A percentile compares a stretch with the other conserved stretches of the same genome.
These are phyloP conservation scores for Bacterosira constricta DNA, from an alignment of 108 stramenopile species.

Conservation along the genomic window DNA sequence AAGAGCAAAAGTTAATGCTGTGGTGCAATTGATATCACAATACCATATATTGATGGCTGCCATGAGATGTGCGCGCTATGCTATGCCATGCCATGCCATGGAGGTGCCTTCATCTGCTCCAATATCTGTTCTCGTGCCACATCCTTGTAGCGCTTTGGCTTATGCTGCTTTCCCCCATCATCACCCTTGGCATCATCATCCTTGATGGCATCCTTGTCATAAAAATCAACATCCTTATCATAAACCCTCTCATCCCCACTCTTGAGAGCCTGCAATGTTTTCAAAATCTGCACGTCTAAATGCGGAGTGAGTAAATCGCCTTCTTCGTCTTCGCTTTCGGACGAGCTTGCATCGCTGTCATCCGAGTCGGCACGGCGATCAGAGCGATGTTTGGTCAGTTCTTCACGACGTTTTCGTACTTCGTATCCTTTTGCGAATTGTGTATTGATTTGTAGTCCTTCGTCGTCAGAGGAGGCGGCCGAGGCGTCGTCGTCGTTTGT, in stretches of 20 bases:
- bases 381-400: slow-evolving; percentile 46
- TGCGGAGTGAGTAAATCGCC: slow-evolving; percentile 69
- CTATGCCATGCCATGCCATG: slow-evolving; percentile 6
- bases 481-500: neutral
- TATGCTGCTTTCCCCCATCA: slow-evolving; percentile 20
- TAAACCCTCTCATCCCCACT: slow-evolving; percentile 80
- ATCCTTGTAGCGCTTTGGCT: slow-evolving; percentile 90
- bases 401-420: slow-evolving; percentile 72
- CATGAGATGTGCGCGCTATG: slow-evolving; percentile 46
- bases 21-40: slow-evolving; percentile 46
- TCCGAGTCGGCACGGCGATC: slow-evolving; percentile 37
- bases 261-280: slow-evolving; percentile 78
- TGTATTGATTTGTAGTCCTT: slow-evolving; percentile 54
- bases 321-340: slow-evolving; percentile 77
- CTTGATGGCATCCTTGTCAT: slow-evolving; percentile 42
- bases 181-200: slow-evolving; percentile 27
- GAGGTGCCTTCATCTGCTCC: slow-evolving; percentile 75
- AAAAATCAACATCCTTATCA: slow-evolving; percentile 69
- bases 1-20: slow-evolving; percentile 36
- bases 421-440: slow-evolving; percentile 77
- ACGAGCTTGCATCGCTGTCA: slow-evolving; percentile 51
- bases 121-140: slow-evolving; percentile 94
- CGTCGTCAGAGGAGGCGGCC: neutral
- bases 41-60: slow-evolving; percentile 33
- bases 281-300: slow-evolving; percentile 75